Evolutionary conservation across 805 yeast genomes (phyloP).

Genomic region (Cyberlindnera veronae): DNA sequence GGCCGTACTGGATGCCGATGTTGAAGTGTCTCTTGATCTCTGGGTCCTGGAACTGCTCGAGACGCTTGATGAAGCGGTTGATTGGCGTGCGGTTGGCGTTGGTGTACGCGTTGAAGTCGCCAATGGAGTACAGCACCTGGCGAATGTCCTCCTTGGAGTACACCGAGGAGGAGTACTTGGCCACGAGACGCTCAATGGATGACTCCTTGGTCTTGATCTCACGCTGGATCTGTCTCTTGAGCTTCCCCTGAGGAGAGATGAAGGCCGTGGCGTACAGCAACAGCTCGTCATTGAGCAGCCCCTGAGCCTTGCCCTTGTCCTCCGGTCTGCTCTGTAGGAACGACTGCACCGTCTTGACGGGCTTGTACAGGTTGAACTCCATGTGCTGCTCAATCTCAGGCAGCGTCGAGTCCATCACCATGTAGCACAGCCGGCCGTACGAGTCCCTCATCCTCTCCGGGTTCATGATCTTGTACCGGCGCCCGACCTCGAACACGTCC

Average conservation of each 20-base stretch:
- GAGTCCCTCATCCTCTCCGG: constrained; percentile 79
- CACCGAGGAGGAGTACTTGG: too few species aligned
- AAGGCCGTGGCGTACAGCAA: constrained; percentile 65
- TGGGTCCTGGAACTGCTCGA: constrained; percentile 44
- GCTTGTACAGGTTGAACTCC: constrained; percentile 75
- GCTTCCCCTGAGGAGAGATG: constrained; percentile 55
- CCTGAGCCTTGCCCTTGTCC: constrained; percentile 34
- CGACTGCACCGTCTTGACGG: constrained; percentile 58
- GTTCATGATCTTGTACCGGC: constrained; percentile 80
- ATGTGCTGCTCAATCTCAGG: constrained; percentile 67
- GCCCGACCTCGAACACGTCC: constrained; percentile 68
- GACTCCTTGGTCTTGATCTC: constrained; percentile 66
- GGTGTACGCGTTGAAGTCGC: constrained; percentile 73
- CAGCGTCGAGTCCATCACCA: constrained; percentile 79
- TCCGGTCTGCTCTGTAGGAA: constrained; percentile 41
- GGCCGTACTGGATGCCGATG: constrained; percentile 63
- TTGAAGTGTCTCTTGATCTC: constrained; percentile 40
- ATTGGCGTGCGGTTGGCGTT: constrained; percentile 69
- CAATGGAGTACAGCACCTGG: constrained; percentile 70
- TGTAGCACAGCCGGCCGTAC: constrained; percentile 76
- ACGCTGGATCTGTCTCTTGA: constrained; percentile 50
- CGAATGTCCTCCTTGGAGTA: constrained; percentile 65
- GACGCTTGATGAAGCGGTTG: constrained; percentile 52
- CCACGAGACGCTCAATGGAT: too few species aligned
- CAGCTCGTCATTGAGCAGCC: constrained; percentile 53